These are phyloP conservation scores for Geum urbanum DNA, from an alignment of 306 rosid species.

Conservation along the genomic window DNA sequence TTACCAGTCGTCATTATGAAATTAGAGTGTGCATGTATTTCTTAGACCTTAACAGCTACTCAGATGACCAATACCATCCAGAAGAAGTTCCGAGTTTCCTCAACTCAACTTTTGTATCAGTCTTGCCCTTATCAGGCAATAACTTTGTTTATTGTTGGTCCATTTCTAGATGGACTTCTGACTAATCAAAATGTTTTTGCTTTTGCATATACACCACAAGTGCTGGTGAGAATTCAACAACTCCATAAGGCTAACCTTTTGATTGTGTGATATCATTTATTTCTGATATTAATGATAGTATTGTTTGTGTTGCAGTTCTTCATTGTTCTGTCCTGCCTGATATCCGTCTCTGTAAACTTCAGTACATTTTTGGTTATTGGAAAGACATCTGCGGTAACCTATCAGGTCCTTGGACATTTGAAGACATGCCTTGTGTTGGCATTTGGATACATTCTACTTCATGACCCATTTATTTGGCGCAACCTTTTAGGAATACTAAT, in stretches of 20 bases:
- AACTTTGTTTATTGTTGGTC: constrained; percentile 75
- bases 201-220: constrained; percentile 76
- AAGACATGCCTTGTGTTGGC: constrained; percentile 91
- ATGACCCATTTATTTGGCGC: constrained; percentile 90
- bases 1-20: not conserved
- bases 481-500: constrained; percentile 79
- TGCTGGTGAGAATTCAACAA: constrained; percentile 62
- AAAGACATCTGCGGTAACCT: constrained; percentile 94
- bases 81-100: constrained; percentile 92
- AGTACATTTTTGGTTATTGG: constrained; percentile 97
- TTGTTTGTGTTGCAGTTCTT: constrained; percentile 52
- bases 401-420: constrained; percentile 97
- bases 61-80: constrained; percentile 99
- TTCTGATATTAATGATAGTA: constrained; percentile 1
- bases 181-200: constrained; percentile 79
- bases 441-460: constrained; percentile 83
- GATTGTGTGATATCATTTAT: constrained; percentile 6
- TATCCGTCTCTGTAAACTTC: constrained; percentile 92
- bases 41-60: constrained; percentile 49
- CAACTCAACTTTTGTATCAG: constrained; percentile 93
- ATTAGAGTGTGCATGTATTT: not conserved
- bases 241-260: not conserved
- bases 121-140: constrained; percentile 91
- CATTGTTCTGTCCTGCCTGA: constrained; percentile 83
- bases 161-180: constrained; percentile 78